Percentiles rank a stretch among this genome's conserved stretches.
phyloP scores from a whole-genome alignment of 2,329 filamentous ascomycete genomes.

The Penicillium sp. region DNA sequence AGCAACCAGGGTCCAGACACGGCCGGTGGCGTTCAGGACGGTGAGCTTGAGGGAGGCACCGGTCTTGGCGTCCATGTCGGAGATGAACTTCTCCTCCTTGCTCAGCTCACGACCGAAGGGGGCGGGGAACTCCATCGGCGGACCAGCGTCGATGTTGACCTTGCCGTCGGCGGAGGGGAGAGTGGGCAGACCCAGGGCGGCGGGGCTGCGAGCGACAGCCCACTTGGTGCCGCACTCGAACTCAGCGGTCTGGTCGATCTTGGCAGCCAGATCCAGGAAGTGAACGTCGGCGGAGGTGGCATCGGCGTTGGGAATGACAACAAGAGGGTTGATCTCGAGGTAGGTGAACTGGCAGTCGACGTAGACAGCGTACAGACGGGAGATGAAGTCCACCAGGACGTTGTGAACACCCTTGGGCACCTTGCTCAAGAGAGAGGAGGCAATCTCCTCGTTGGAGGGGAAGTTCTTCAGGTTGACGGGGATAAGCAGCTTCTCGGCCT shows the following conservation, averaged over 20 bases:
- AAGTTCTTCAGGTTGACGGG: slow-evolving; percentile 93
- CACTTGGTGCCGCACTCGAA: slow-evolving; percentile 99
- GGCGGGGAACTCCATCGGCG: slow-evolving; percentile 98
- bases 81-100: slow-evolving; percentile 99
- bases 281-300: slow-evolving; percentile 90
- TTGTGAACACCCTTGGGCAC: slow-evolving; percentile 95
- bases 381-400: slow-evolving; percentile 98
- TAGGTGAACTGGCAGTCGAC: slow-evolving; percentile 99
- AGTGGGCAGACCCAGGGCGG: slow-evolving; percentile 78
- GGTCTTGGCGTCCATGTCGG: slow-evolving; percentile 98
- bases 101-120: slow-evolving; percentile 97
- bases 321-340: slow-evolving; percentile 98
- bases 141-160: slow-evolving; percentile 91
- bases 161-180: slow-evolving; percentile 66
- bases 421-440: slow-evolving; percentile 79
- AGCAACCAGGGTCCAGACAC: slow-evolving; percentile 97
- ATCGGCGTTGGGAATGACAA: slow-evolving; percentile 92
- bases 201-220: slow-evolving; percentile 90
- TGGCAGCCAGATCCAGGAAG: slow-evolving; percentile 98
- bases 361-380: slow-evolving; percentile 95
- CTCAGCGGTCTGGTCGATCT: slow-evolving; percentile 98
- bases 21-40: slow-evolving; percentile 84
- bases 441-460: slow-evolving; percentile 94
- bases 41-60: slow-evolving; percentile 98
- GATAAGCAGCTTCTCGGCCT: slow-evolving; percentile 97